phyloP scores from a whole-genome alignment of 495 filamentous ascomycete genomes.

The Penicillium atrosanguineum region DNA sequence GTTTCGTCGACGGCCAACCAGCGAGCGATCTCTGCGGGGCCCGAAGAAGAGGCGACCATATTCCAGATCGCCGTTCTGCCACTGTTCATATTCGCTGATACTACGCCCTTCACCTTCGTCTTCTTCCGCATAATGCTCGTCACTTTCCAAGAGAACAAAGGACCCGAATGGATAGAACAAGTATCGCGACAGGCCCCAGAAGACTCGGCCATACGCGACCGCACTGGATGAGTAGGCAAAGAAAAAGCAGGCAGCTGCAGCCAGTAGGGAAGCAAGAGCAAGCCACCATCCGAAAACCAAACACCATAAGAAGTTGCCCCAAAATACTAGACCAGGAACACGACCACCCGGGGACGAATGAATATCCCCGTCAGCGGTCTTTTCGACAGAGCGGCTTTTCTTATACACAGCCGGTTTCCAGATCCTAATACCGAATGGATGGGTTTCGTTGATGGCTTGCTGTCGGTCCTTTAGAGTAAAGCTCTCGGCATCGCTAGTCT shows the following conservation, averaged over 20 bases:
- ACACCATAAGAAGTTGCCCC: slow-evolving; percentile 90
- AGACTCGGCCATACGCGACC: slow-evolving; percentile 79
- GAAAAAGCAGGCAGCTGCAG: slow-evolving; percentile 72
- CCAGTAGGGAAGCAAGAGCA: slow-evolving; percentile 67
- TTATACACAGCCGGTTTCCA: slow-evolving; percentile 99
- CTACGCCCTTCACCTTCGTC: slow-evolving; percentile 98
- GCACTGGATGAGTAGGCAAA: slow-evolving; percentile 78
- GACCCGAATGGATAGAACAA: slow-evolving; percentile 95
- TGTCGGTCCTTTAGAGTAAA: slow-evolving; percentile 84
- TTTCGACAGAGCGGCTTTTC: slow-evolving; percentile 92
- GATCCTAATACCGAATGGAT: slow-evolving; percentile 96
- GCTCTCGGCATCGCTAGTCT: slow-evolving; percentile 75
- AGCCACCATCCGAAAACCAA: slow-evolving; percentile 98
- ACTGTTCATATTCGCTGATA: slow-evolving; percentile 98
- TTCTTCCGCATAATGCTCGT: slow-evolving; percentile 92
- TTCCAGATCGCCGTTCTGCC: slow-evolving; percentile 96
- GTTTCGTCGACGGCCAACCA: slow-evolving; percentile 83
- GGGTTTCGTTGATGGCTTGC: slow-evolving; percentile 97
- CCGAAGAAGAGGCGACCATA: slow-evolving; percentile 96
- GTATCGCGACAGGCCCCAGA: slow-evolving; percentile 82
- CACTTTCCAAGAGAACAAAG: slow-evolving; percentile 87
- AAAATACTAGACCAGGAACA: slow-evolving; percentile 76
- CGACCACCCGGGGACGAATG: slow-evolving; percentile 90
- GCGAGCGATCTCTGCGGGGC: slow-evolving; percentile 70
- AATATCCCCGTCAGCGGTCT: slow-evolving; percentile 94